Base-by-base conservation (phyloP, 2,329 filamentous ascomycete genomes). In the Cadophora gregata region DNA sequence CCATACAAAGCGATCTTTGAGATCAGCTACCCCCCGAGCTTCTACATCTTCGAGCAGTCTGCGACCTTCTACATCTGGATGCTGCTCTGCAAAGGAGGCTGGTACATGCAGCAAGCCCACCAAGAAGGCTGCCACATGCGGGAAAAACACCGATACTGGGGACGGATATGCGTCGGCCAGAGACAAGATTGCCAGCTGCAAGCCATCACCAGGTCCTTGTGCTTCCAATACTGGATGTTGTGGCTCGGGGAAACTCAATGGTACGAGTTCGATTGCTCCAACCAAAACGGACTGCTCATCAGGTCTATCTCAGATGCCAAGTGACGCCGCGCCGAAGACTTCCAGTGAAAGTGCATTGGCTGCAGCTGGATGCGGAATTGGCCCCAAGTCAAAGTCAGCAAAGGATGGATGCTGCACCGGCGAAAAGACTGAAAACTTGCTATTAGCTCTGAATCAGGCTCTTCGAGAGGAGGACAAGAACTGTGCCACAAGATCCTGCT, bases 1-100 rank as follows among this genome's bases (percentile, higher is more conserved):
- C 1, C 33, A 59, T n/a, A 59, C 56, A 21, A 59, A 45, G 6
- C 56, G 56, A 38, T 27, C 56, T 10, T 45, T 59, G 9, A 58
- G 33, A 58, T 36, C 53, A 25, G 33, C 33, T 19, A 38, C 31
- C 16, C 56, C 56, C 9, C 56, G 56, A 45, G 10, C 36, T 0
- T 29, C 36, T 25, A 45, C 24, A 14, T 59, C 56, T 42, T 59
- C 33, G 14, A 29, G 36, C 25, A 59, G 19, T 19, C 21, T 59
- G 19, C 56, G 36, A 24, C 6, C 21, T 12, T 27, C 33, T 1
- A 29, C 21, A 19, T 29, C 36, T n/a, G 38, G 38, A 29, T 59
- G 36, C 9, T 25, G 24, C 38, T 59, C 56, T 9, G 6, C 56
- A 5, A 45, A 59, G 36, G 38, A 45, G 12, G 4, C 33, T 29